Conservation (phyloP, 1,284 basidiomycete species). For the Schizophyllum commune region DNA sequence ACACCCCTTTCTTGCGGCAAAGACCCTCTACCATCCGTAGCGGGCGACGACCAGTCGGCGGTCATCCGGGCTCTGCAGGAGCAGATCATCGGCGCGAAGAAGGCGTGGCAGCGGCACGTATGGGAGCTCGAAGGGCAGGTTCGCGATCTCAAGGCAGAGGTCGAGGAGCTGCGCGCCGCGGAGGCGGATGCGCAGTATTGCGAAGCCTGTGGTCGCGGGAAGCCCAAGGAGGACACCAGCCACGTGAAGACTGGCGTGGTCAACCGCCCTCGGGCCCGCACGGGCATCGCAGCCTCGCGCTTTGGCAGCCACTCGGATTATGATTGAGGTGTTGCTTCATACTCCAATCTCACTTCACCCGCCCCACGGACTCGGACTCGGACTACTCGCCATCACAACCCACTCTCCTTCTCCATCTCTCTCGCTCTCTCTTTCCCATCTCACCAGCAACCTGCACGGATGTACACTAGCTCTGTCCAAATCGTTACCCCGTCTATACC, state of each 20-base stretch:
- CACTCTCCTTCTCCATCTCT: not conserved
- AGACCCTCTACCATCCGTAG: constrained; percentile 15
- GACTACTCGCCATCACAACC: not conserved
- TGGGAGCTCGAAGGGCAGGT: constrained; percentile 72
- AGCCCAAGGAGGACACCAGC: constrained; percentile 15
- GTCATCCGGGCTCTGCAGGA: constrained; percentile 53
- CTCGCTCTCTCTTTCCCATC: not conserved
- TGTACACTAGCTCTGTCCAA: not conserved
- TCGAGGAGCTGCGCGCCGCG: constrained; percentile 44
- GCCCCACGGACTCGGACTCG: not conserved
- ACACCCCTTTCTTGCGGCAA: constrained; percentile 32
- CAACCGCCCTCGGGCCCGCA: constrained; percentile 60
- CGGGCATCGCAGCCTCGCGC: constrained; percentile 45
- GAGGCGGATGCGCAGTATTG: constrained; percentile 40
- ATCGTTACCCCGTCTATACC: not conserved
- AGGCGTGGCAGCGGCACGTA: constrained; percentile 62
- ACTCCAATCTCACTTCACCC: constrained; percentile 5
- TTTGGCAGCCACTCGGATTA: constrained; percentile 41
- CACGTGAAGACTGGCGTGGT: constrained; percentile 37
- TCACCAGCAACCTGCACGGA: not conserved
- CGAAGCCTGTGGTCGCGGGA: constrained; percentile 51
- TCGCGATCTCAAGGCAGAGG: constrained; percentile 57
- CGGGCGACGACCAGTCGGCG: constrained; percentile 36
- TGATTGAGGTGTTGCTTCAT: constrained; percentile 20
- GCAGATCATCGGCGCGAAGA: constrained; percentile 49